phyloP scores from a whole-genome alignment of 371 early-diverging fungal genomes.

The Haplosporangium sp. region DNA sequence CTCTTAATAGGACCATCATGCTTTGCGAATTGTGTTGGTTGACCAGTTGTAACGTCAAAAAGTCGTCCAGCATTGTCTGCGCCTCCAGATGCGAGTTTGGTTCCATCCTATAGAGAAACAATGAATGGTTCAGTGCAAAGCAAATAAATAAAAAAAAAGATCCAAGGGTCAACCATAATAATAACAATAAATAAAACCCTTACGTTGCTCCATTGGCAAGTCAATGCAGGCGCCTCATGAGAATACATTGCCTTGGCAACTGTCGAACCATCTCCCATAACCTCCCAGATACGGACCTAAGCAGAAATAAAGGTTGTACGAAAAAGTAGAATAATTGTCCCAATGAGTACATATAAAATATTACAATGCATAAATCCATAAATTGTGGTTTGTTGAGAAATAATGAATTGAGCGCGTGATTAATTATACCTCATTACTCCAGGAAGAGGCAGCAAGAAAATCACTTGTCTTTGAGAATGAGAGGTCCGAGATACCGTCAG shows the following conservation, averaged over 20 bases:
- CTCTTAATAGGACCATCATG: constrained; percentile 88
- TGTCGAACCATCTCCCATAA: constrained; percentile 80
- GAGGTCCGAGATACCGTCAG: constrained; percentile 86
- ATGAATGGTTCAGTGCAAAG: not conserved
- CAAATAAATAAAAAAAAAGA: not conserved
- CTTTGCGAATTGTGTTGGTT: constrained; percentile 81
- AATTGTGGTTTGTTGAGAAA: not conserved
- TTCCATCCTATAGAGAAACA: constrained; percentile 76
- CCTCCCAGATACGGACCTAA: constrained; percentile 93
- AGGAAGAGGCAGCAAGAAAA: constrained; percentile 87
- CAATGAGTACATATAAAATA: too few relatives aligned
- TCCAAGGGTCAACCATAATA: not conserved
- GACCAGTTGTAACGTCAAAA: constrained; percentile 83
- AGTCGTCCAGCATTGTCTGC: constrained; percentile 88
- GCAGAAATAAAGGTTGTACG: not conserved
- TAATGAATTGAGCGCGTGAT: not conserved
- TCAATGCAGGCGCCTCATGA: constrained; percentile 91
- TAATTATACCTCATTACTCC: constrained; percentile 88
- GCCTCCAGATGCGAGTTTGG: constrained; percentile 87
- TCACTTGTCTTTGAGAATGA: constrained; percentile 87
- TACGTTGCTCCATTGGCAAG: constrained; percentile 90
- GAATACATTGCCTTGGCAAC: constrained; percentile 82
- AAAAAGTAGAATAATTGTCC: too few relatives aligned
- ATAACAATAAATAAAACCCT: constrained; percentile 6
- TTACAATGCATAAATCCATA: too few relatives aligned